These are phyloP conservation scores for Bryum argenteum DNA, from an alignment of 225 moss, liverwort and hornwort genomes.

Conservation along the genomic window DNA sequence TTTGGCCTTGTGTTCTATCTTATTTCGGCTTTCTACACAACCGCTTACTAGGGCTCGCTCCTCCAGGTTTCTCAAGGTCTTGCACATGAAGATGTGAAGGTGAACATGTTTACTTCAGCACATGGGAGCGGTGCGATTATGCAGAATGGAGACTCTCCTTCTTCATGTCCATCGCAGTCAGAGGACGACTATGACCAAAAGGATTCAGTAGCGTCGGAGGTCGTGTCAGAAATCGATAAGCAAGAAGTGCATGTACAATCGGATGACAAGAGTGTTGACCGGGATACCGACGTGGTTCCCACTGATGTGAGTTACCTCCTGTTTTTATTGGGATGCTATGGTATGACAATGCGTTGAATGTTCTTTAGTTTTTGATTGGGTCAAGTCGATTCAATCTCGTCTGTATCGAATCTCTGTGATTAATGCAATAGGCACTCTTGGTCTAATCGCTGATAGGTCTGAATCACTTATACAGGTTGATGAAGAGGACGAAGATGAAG, in stretches of 20 bases:
- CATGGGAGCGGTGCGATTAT: constrained; percentile 37
- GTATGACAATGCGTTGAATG: background rate
- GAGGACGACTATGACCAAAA: constrained; percentile 51
- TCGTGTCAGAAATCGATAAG: constrained; percentile 45
- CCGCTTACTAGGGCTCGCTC: constrained; percentile 17
- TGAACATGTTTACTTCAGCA: constrained; percentile 32
- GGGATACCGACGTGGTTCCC: constrained; percentile 36
- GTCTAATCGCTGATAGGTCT: no score
- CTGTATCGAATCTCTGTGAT: no score
- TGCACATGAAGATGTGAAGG: constrained; percentile 41
- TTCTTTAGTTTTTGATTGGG: background rate
- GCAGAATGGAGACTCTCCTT: constrained; percentile 50
- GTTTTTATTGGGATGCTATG: constrained; percentile 17
- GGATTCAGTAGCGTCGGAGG: constrained; percentile 33
- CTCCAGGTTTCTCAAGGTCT: constrained; percentile 53
- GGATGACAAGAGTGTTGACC: constrained; percentile 44
- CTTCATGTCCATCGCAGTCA: constrained; percentile 42
- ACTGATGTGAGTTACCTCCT: constrained; percentile 49
- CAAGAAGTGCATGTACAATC: constrained; percentile 40
- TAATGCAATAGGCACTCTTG: no score
- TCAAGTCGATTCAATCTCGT: background rate
- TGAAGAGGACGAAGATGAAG: constrained; percentile 65
- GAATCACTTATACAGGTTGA: constrained; percentile 38
- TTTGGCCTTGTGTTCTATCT: background rate
- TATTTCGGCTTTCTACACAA: constrained; percentile 17